Evolutionary conservation across 345 rosid species (phyloP).

Genomic region (Bruguiera parviflora): DNA sequence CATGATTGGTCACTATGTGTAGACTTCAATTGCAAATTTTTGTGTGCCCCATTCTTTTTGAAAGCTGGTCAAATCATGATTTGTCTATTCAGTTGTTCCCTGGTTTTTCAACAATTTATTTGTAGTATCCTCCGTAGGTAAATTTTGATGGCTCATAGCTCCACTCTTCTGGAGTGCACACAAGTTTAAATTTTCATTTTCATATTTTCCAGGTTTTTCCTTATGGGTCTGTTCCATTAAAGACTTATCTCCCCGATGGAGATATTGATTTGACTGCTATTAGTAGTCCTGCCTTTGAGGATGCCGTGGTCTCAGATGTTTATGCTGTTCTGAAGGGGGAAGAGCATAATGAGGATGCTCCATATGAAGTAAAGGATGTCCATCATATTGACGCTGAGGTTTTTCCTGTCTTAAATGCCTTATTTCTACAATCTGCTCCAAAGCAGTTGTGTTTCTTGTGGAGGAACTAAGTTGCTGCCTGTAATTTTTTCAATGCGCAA

Average conservation of each 20-base stretch:
- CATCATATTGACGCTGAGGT: slow-evolving; percentile 80
- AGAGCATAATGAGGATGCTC: slow-evolving; percentile 35
- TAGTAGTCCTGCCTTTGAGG: slow-evolving; percentile 54
- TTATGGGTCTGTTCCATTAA: slow-evolving; percentile 51
- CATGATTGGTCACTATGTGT: no score
- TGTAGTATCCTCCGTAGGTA: no score
- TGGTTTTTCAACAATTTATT: no score
- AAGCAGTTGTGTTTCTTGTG: neutral
- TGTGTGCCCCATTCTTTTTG: no score
- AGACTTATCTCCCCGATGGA: slow-evolving; percentile 89
- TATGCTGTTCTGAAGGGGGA: slow-evolving; percentile 46
- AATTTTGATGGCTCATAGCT: neutral
- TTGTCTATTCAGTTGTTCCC: neutral
- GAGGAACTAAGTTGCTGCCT: neutral
- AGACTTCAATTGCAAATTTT: no score
- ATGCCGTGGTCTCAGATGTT: slow-evolving; percentile 45
- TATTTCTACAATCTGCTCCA: neutral
- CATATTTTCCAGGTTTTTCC: slow-evolving; percentile 45
- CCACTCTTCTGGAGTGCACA: neutral
- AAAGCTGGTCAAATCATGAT: no score
- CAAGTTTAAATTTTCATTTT: neutral
- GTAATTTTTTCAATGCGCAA: no score
- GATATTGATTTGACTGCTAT: slow-evolving; percentile 85
- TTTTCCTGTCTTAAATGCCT: neutral
- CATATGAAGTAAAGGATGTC: slow-evolving; percentile 57